Evolutionary conservation across 176 grass and related monocot species (phyloP), one percentile per base, ranked within the genome.

Genomic region (Hyparrhenia diplandra): DNA sequence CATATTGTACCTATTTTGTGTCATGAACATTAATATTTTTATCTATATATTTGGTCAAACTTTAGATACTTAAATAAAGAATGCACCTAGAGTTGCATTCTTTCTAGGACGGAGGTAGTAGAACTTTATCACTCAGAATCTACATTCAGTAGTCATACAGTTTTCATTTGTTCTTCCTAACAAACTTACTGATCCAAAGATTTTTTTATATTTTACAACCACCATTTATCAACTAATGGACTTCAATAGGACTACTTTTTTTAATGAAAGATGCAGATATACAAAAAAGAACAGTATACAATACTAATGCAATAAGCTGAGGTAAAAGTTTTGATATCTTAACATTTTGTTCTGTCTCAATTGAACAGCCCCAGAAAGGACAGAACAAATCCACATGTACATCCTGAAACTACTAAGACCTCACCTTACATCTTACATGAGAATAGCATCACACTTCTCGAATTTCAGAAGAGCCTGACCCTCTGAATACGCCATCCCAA

Each of bases 401-500:
- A 80, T 84, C 54, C 20, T 18, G 10, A 67, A 71, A 86, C 29
- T 82, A 67, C 18, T 17, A 51, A 13, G 23, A 72, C 77, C 74
- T 91, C 67, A 77, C 71, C 88, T 91, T 87, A 93, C 60, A 86
- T 76, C 88, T 91, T 87, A 93, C 52, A 86, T 76, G 73, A 88
- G 78, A 82, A 88, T 21, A 78, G 82, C 71, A 32, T 86, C 85
- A 82, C 90, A 99, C 58, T 81, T 99, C 27, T 79, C 68, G 6
- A 99, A 99, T 68, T 83, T 87, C 27, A 60, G 82, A 77, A 89
- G 74, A 63, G 84, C 82, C 25, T 78, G 67, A 13, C 85, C 86
- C 82, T 95, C 87, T 28, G 82, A 98, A 91, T 87, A 60, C 1
- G 90, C 96, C 88, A 95, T 74, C 34, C 90, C 96, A 29, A 99